Percentiles rank a stretch among this genome's conserved stretches.
These are phyloP conservation scores for Actinidia chinensis DNA, from an alignment of 179 eudicot genomes.

Conservation along the genomic window DNA sequence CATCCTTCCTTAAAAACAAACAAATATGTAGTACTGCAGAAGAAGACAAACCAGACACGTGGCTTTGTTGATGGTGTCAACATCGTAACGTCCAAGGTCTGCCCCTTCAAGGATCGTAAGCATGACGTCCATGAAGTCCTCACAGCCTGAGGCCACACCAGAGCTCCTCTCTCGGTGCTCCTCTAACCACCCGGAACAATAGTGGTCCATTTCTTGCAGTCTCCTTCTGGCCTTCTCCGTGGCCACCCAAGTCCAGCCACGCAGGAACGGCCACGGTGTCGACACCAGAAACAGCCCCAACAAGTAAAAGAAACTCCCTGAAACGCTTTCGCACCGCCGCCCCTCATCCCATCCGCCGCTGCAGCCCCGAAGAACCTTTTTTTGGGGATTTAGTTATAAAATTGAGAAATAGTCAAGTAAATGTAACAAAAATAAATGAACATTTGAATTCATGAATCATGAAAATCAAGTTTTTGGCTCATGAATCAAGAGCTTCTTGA, in stretches of 20 bases:
- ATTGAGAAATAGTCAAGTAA: too few relatives aligned
- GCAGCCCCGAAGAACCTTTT: not conserved
- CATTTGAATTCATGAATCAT: too few relatives aligned
- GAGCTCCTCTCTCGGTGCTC: conserved; percentile 27
- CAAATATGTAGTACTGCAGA: too few relatives aligned
- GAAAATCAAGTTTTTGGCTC: too few relatives aligned
- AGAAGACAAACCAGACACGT: conserved; percentile 32
- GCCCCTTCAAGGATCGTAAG: conserved; percentile 15
- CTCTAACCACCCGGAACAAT: conserved; percentile 35
- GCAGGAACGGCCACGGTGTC: conserved; percentile 30
- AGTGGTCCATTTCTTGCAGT: conserved; percentile 31
- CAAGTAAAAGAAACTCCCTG: conserved; percentile 22
- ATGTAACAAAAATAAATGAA: too few relatives aligned
- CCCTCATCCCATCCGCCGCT: conserved; percentile 11
- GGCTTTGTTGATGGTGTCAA: conserved; percentile 36
- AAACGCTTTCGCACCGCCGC: conserved; percentile 22
- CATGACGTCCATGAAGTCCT: conserved; percentile 36
- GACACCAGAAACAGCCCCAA: conserved; percentile 22
- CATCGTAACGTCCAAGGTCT: conserved; percentile 22
- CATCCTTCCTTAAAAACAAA: not conserved
- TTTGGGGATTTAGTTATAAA: too few relatives aligned
- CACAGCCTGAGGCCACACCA: not conserved
- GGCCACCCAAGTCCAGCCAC: conserved; percentile 47
- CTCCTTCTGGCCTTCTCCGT: conserved; percentile 30
- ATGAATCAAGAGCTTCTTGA: too few relatives aligned